Base-by-base conservation (phyloP, 306 rosid species). In the Cicer arietinum region DNA sequence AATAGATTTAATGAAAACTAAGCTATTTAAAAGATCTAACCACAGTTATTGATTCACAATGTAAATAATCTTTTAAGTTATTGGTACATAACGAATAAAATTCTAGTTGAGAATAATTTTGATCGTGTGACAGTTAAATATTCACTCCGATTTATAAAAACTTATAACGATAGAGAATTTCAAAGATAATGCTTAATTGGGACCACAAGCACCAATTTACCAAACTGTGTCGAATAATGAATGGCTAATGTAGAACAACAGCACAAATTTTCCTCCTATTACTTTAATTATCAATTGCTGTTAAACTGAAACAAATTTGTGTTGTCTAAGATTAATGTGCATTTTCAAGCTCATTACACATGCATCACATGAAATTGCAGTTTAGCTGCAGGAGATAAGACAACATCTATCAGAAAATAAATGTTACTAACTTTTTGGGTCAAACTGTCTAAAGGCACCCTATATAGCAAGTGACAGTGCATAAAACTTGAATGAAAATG, bases 141-240 rank as follows among this genome's bases (percentile, higher is more conserved):
- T 68, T 73, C 37, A n/a, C 20, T 41, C 16, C 22, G 13, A 47
- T 69, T 74, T 71, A 63, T 56, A 62, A 69, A 80, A 80, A 69
- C 40, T 6, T 54, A 52, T 50, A 42, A 14, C 51, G 79, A 14
- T 14, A 14, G 16, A 66, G 17, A 81, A 73, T 69, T 69, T 71
- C 47, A 69, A 41, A 76, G 56, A 6, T 52, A 71, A 59, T 76
- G 69, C 67, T 52, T n/a, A 39, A 22, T 63, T 54, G 73, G 83
- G 71, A 80, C 82, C 80, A 76, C 73, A 50, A 80, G 22, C 20
- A 73, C 75, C 0, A 74, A 59, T 75, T 44, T 18, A 62, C 64
- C 75, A 64, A 45, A 14, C 6, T 16, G 70, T 47, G 50, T 48
- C 54, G 39, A 78, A 51, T 35, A 47, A 66, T 63, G 45, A 54